These are phyloP conservation scores for Phytophthora ramorum DNA, from an alignment of 352 stramenopile genomes.

Conservation along the genomic window DNA sequence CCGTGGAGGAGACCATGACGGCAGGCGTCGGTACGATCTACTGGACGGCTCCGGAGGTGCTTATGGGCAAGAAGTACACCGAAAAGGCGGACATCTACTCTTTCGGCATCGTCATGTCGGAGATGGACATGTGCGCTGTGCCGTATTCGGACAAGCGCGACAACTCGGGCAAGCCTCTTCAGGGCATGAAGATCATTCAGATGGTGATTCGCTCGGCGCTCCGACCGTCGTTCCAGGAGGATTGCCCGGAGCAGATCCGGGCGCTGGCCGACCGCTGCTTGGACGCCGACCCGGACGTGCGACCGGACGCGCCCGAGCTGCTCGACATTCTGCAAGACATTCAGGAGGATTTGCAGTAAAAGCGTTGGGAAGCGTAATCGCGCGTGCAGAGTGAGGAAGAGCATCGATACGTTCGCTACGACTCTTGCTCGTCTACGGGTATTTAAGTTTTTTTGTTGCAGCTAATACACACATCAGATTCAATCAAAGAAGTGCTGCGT, in stretches of 20 bases:
- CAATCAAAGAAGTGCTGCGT: constrained; percentile 1
- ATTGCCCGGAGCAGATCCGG: constrained; percentile 58
- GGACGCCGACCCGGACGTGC: constrained; percentile 65
- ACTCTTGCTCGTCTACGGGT: constrained; percentile 26
- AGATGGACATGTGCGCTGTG: constrained; percentile 80
- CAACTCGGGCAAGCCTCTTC: constrained; percentile 68
- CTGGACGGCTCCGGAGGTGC: constrained; percentile 81
- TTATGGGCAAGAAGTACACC: constrained; percentile 83
- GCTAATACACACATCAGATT: constrained; percentile 28
- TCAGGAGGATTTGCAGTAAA: constrained; percentile 45
- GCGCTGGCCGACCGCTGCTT: constrained; percentile 73
- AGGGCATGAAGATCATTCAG: constrained; percentile 86
- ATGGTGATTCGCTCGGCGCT: constrained; percentile 74
- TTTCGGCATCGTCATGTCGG: constrained; percentile 86
- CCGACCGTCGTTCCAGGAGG: constrained; percentile 60
- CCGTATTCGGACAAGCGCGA: constrained; percentile 84
- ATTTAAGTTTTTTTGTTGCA: constrained; percentile 42
- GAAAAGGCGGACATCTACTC: constrained; percentile 86
- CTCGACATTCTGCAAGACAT: constrained; percentile 37
- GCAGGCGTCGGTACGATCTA: constrained; percentile 85
- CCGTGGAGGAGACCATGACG: constrained; percentile 81
- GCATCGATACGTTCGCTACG: constrained; percentile 22
- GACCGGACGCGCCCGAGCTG: constrained; percentile 59
- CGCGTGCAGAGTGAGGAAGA: constrained; percentile 18
- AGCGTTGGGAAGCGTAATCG: constrained; percentile 26